Evolutionary conservation across 306 rosid species (phyloP).

Genomic region (Echinosophora koreensis): DNA sequence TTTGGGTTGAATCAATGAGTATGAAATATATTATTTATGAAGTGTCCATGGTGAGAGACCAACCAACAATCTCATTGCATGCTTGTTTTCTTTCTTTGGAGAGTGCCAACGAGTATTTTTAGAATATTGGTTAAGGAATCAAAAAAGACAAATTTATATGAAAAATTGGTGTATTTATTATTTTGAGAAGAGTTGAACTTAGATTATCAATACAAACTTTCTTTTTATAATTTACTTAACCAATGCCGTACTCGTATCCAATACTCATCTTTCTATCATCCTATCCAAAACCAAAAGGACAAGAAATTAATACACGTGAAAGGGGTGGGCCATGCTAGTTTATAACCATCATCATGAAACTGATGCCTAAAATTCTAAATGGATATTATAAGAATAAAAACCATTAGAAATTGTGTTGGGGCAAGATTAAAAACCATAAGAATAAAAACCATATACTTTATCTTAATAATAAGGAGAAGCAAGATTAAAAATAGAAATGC

Average conservation of each 20-base stretch:
- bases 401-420: not conserved
- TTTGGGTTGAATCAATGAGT: not conserved
- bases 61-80: slow-evolving; percentile 44
- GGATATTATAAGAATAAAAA: not conserved
- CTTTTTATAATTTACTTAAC: no score
- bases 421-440: not conserved
- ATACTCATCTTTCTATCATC: slow-evolving; percentile 35
- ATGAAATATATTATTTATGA: not conserved
- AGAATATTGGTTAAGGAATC: no score
- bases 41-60: not conserved
- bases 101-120: no score
- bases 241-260: no score
- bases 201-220: no score
- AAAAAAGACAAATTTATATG: no score
- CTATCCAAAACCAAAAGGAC: slow-evolving; percentile 5
- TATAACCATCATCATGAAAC: slow-evolving; percentile 39
- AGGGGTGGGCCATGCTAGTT: slow-evolving; percentile 55
- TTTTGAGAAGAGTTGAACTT: no score
- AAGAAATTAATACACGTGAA: slow-evolving; percentile 15
- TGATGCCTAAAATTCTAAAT: slow-evolving; percentile 11
- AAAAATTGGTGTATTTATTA: no score
- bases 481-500: slow-evolving; percentile 14
- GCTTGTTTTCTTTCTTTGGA: slow-evolving; percentile 30
- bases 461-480: not conserved
- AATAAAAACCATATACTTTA: slow-evolving; percentile 11